Percentiles rank a stretch among this genome's conserved stretches.
phyloP scores from a whole-genome alignment of 2,329 filamentous ascomycete genomes.

The Colletotrichum gloeosporioides region DNA sequence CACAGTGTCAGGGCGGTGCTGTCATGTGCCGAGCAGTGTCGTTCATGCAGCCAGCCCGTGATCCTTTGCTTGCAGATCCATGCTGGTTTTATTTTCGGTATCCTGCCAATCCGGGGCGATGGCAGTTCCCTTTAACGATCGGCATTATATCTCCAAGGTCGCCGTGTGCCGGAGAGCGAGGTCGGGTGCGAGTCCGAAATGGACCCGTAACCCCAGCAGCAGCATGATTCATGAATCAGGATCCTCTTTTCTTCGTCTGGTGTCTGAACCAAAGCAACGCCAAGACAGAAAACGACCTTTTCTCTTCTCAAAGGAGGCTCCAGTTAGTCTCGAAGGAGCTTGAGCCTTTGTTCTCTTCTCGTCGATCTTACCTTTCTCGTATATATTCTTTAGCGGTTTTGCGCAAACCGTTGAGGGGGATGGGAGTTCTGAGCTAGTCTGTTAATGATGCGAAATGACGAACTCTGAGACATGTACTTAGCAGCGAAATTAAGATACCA shows the following conservation, averaged over 20 bases:
- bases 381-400: neutral
- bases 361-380: neutral
- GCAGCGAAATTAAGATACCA: neutral
- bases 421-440: neutral
- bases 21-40: neutral
- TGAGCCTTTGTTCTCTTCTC: neutral
- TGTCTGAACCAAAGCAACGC: neutral
- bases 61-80: neutral
- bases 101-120: neutral
- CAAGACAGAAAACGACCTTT: neutral
- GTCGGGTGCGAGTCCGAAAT: neutral
- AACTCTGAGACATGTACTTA: neutral
- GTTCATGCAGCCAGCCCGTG: neutral
- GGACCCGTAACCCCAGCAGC: neutral
- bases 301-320: neutral
- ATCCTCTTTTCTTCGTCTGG: neutral
- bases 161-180: neutral
- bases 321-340: neutral
- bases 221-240: slow-evolving; percentile 8
- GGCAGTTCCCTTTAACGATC: neutral
- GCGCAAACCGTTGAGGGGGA: neutral
- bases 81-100: neutral
- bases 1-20: neutral
- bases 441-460: neutral
- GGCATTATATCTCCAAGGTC: neutral